Evolutionary conservation across 2,329 filamentous ascomycete genomes (phyloP).

Genomic region (Arthrobotrys musiformis): DNA sequence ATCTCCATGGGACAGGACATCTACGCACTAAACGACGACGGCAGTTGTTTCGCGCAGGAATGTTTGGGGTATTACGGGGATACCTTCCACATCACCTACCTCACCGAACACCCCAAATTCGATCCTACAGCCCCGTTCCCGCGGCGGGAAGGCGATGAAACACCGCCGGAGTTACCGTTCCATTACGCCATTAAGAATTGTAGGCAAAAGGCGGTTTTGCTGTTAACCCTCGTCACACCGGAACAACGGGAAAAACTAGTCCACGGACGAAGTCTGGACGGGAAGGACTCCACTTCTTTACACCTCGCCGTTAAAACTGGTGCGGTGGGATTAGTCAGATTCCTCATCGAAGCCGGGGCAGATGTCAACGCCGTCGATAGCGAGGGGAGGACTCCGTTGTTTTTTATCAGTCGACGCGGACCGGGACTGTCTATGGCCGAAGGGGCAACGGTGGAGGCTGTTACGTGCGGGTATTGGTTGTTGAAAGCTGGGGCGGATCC

Average conservation of each 20-base stretch:
- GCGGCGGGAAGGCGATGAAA: neutral
- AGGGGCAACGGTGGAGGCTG: neutral
- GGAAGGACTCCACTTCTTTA: conserved; percentile 18
- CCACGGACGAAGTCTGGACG: conserved; percentile 8
- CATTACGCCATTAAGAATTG: neutral
- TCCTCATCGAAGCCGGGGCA: conserved; percentile 33
- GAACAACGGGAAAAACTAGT: conserved; percentile 4
- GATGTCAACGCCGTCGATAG: conserved; percentile 43
- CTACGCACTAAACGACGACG: conserved; percentile 8
- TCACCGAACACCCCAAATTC: neutral
- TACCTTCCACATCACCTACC: neutral
- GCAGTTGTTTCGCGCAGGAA: neutral
- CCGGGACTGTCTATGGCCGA: conserved; percentile 17
- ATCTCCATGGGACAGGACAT: conserved; percentile 26
- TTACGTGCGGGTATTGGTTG: conserved; percentile 38
- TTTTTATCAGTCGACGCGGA: conserved; percentile 27
- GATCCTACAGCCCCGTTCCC: conserved; percentile 21
- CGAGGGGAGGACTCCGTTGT: conserved; percentile 30
- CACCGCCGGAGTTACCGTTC: conserved; percentile 7
- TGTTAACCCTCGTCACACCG: conserved; percentile 10
- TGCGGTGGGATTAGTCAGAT: neutral
- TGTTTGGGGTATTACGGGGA: neutral
- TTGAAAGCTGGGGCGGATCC: conserved; percentile 44
- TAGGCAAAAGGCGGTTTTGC: neutral
- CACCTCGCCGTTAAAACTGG: conserved; percentile 16